phyloP scores from a whole-genome alignment of 2,329 filamentous ascomycete genomes.

The Allantophomopsis cytisporea region DNA sequence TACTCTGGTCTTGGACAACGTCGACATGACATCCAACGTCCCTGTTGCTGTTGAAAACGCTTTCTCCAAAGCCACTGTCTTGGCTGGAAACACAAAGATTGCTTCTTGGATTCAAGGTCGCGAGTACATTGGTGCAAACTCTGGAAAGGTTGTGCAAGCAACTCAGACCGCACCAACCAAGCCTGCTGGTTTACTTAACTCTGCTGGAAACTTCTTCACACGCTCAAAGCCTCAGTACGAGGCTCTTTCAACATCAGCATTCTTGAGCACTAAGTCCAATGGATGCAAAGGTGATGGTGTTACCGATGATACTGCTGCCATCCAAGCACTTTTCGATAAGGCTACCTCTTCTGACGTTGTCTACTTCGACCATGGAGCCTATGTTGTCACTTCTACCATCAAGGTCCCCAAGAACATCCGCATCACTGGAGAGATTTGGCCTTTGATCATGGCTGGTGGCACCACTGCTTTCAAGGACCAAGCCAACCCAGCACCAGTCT shows the following conservation, averaged over 20 bases:
- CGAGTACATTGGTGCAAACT: slow-evolving; percentile 39
- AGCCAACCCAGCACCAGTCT: slow-evolving; percentile 66
- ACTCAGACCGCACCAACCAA: slow-evolving; percentile 41
- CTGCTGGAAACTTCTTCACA: slow-evolving; percentile 59
- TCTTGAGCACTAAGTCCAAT: slow-evolving; percentile 69
- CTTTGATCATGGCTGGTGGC: slow-evolving; percentile 75
- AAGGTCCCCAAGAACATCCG: slow-evolving; percentile 66
- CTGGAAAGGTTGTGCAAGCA: slow-evolving; percentile 44
- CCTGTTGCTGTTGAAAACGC: slow-evolving; percentile 50
- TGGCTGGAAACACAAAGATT: slow-evolving; percentile 58
- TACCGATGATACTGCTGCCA: slow-evolving; percentile 75
- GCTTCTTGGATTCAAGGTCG: slow-evolving; percentile 69
- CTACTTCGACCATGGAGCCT: slow-evolving; percentile 62
- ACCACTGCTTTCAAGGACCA: slow-evolving; percentile 56
- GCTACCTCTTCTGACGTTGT: slow-evolving; percentile 49
- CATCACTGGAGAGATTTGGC: slow-evolving; percentile 87
- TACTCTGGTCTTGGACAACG: slow-evolving; percentile 77
- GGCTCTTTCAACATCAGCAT: slow-evolving; percentile 47
- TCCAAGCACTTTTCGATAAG: slow-evolving; percentile 65
- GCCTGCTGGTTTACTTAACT: slow-evolving; percentile 50
- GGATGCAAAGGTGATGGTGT: slow-evolving; percentile 81
- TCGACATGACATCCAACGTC: slow-evolving; percentile 62
- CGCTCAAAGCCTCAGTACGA: slow-evolving; percentile 86
- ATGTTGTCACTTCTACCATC: slow-evolving; percentile 57
- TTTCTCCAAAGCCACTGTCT: slow-evolving; percentile 41